Percentiles rank a stretch among this genome's conserved stretches.
Conservation (phyloP, 208 protist genomes). For the Acanthamoeba divionensis region DNA sequence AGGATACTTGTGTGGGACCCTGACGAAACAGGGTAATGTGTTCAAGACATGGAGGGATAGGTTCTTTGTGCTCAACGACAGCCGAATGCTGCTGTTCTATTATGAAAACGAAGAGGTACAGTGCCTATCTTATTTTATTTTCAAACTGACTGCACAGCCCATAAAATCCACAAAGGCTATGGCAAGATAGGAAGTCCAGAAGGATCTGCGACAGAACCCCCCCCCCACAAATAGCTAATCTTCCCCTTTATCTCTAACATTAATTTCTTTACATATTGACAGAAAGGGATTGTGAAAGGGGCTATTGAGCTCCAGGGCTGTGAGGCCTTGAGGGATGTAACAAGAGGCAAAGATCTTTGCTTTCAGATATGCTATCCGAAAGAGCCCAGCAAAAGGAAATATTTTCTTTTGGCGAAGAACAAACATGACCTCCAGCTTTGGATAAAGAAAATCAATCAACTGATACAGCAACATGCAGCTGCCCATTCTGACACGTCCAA, state of each 20-base stretch:
- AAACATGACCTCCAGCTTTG: not conserved
- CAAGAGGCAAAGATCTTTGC: slow-evolving; percentile 17
- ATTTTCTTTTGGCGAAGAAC: not conserved
- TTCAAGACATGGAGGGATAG: slow-evolving; percentile 5
- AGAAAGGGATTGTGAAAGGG: not conserved
- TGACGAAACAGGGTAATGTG: slow-evolving; percentile 2
- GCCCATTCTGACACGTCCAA: too few species aligned
- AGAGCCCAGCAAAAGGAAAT: not conserved
- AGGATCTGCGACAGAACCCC: not conserved
- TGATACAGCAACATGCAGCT: not conserved
- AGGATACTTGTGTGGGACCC: not conserved
- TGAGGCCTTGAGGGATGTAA: not conserved
- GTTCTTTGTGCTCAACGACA: slow-evolving; percentile 20
- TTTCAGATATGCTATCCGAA: slow-evolving; percentile 18
- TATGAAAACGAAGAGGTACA: not conserved
- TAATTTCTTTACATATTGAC: not conserved
- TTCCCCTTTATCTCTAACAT: not conserved
- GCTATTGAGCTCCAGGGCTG: not conserved
- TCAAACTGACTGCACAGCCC: too few species aligned
- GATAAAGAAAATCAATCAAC: not conserved
- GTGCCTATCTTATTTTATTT: not conserved
- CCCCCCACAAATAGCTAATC: not conserved
- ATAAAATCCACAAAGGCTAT: too few species aligned
- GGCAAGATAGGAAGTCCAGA: too few species aligned
- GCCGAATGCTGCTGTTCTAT: not conserved